phyloP scores from a whole-genome alignment of 2,329 filamentous ascomycete species.

The Biscogniauxia mediterranea region DNA sequence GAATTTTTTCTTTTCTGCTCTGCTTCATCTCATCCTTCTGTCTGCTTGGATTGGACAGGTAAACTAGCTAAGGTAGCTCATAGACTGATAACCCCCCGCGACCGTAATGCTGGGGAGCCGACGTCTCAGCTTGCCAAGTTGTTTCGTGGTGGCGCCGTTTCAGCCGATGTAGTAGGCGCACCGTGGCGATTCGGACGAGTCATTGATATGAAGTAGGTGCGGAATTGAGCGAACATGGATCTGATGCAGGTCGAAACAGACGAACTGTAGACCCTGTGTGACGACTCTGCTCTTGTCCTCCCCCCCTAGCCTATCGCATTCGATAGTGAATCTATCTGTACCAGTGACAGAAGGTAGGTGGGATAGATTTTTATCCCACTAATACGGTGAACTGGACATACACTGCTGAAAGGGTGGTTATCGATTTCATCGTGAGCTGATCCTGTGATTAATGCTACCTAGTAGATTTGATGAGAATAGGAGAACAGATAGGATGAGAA shows the following conservation, averaged over 20 bases:
- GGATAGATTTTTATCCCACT: background rate
- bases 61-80: background rate
- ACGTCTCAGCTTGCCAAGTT: background rate
- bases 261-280: slow-evolving; percentile 10
- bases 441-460: too few species aligned
- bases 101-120: background rate
- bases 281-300: slow-evolving; percentile 10
- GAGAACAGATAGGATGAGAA: too few species aligned
- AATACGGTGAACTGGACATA: too few species aligned
- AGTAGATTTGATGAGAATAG: too few species aligned
- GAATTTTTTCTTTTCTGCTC: background rate
- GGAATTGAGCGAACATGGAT: slow-evolving; percentile 13
- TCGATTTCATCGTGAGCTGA: too few species aligned
- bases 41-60: background rate
- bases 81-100: background rate
- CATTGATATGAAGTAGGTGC: background rate
- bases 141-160: background rate
- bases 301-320: slow-evolving; percentile 1
- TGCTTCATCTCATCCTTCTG: background rate
- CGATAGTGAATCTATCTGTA: background rate
- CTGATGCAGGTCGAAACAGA: slow-evolving; percentile 12
- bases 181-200: background rate
- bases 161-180: background rate
- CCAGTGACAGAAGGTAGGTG: too few species aligned
- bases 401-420: too few species aligned